These are phyloP conservation scores for Colletotrichum musae DNA, from an alignment of 2,329 filamentous ascomycete genomes.

Conservation along the genomic window DNA sequence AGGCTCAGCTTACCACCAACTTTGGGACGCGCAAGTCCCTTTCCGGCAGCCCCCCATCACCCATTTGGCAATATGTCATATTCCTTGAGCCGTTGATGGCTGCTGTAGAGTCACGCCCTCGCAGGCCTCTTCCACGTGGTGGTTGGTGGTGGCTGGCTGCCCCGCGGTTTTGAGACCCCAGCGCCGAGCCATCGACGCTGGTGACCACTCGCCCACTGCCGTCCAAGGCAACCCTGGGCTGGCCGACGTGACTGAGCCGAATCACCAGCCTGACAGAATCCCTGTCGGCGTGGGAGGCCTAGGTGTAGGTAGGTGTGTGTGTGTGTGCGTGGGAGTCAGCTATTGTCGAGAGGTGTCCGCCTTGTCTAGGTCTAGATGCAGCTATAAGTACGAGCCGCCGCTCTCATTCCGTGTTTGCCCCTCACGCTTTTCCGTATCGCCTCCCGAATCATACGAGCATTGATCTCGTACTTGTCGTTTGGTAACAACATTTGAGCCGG, in stretches of 20 bases:
- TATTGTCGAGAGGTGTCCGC: conserved; percentile 18
- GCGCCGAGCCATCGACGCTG: conserved; percentile 41
- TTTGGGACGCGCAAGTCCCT: conserved; percentile 18
- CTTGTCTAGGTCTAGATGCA: conserved; percentile 25
- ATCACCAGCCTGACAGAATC: conserved; percentile 30
- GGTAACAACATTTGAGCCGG: conserved; percentile 40
- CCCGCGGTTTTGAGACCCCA: conserved; percentile 40
- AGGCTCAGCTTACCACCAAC: conserved; percentile 36
- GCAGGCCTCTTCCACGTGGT: conserved; percentile 43
- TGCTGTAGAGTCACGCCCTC: conserved; percentile 32
- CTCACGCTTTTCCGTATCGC: conserved; percentile 13
- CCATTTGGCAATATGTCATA: conserved; percentile 11
- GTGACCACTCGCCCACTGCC: conserved; percentile 45
- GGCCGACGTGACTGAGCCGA: conserved; percentile 32
- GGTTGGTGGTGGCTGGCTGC: conserved; percentile 39
- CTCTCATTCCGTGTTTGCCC: background rate
- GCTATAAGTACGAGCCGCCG: conserved; percentile 30
- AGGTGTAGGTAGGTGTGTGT: background rate
- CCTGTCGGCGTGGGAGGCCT: conserved; percentile 29
- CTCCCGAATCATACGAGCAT: conserved; percentile 6
- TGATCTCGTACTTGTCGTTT: conserved; percentile 24
- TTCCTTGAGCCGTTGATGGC: conserved; percentile 15
- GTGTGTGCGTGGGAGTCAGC: conserved; percentile 1
- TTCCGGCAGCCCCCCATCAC: conserved; percentile 8
- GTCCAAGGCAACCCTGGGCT: conserved; percentile 46